Percentiles rank a stretch among this genome's conserved stretches.
These are phyloP conservation scores for Oxyria digyna DNA, from an alignment of 148 eudicot genomes.

Conservation along the genomic window DNA sequence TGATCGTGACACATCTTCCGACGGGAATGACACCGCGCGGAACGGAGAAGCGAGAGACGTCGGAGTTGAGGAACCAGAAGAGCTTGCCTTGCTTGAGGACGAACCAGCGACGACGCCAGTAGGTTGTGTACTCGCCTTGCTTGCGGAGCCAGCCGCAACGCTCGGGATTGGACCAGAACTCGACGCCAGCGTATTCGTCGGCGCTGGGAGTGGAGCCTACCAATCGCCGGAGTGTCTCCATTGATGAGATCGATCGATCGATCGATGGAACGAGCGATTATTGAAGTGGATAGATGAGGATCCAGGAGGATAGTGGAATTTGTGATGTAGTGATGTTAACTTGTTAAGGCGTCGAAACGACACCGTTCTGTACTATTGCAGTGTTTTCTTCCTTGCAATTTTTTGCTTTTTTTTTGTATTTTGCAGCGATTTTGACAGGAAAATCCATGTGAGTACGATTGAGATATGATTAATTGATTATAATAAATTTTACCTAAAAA, in stretches of 20 bases:
- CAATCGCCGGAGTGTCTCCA: slow-evolving; percentile 7
- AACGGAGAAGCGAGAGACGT: slow-evolving; percentile 29
- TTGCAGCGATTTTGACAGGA: too few species aligned
- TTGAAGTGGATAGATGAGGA: too few species aligned
- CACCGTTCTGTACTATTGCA: too few species aligned
- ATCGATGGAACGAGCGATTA: too few species aligned
- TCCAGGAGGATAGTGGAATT: too few species aligned
- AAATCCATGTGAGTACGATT: too few species aligned
- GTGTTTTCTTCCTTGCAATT: too few species aligned
- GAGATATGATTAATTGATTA: too few species aligned
- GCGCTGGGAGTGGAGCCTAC: slow-evolving; percentile 9
- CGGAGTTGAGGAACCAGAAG: slow-evolving; percentile 60
- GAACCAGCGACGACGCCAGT: slow-evolving; percentile 75
- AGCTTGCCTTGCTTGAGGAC: slow-evolving; percentile 60
- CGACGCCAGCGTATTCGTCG: slow-evolving; percentile 38
- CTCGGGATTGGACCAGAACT: slow-evolving; percentile 47
- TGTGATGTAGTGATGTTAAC: too few species aligned
- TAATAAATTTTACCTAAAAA: too few species aligned
- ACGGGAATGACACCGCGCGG: slow-evolving; percentile 66
- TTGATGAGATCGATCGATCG: neutral
- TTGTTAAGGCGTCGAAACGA: too few species aligned
- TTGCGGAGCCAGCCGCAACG: slow-evolving; percentile 60
- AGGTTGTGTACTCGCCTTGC: slow-evolving; percentile 64
- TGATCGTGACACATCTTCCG: slow-evolving; percentile 45
- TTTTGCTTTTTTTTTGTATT: too few species aligned